Evolutionary conservation across 2,329 filamentous ascomycete genomes (phyloP).

Genomic region (Penicillium sp.): DNA sequence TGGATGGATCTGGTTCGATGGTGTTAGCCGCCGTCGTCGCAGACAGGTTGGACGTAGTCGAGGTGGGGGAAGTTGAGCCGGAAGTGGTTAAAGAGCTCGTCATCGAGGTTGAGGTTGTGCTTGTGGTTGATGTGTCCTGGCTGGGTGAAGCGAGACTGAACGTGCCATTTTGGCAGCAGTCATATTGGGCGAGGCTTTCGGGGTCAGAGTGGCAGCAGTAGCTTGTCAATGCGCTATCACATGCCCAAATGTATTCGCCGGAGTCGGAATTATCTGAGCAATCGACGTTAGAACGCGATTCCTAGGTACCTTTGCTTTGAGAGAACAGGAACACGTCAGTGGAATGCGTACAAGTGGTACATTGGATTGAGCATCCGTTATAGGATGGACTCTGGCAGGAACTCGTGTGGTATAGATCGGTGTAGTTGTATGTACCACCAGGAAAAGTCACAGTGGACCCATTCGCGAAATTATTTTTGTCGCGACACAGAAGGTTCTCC

Average conservation of each 20-base stretch:
- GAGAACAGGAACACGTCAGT: neutral
- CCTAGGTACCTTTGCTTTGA: neutral
- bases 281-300: neutral
- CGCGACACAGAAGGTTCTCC: constrained; percentile 2
- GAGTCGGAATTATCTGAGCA: neutral
- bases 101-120: neutral
- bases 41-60: neutral
- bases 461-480: constrained; percentile 2
- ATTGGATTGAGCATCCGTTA: neutral
- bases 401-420: neutral
- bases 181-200: neutral
- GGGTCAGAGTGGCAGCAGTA: neutral
- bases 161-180: neutral
- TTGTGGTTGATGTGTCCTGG: neutral
- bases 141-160: neutral
- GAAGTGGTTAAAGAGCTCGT: neutral
- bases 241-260: constrained; percentile 2
- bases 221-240: neutral
- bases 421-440: constrained; percentile 1
- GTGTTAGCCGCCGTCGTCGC: neutral
- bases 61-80: neutral
- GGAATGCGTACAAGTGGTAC: neutral
- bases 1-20: neutral
- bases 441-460: constrained; percentile 2
- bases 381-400: constrained; percentile 2